A percentile compares a stretch with the other conserved stretches of the same genome.
These are phyloP conservation scores for Grosmannia serpens DNA, from an alignment of 2,329 filamentous ascomycete genomes.

Conservation along the genomic window DNA sequence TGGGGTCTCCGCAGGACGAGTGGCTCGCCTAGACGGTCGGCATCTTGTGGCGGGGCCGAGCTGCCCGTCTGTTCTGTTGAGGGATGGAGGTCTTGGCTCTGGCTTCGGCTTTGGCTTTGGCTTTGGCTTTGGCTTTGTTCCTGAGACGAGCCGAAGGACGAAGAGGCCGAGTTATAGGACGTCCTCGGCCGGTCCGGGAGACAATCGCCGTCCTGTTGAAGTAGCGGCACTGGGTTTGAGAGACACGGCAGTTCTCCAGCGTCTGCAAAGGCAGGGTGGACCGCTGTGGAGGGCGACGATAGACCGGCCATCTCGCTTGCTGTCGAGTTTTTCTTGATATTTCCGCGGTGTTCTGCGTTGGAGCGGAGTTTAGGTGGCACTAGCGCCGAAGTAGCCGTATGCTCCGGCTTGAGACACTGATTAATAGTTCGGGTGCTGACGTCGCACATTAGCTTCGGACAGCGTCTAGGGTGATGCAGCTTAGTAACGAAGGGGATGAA, in stretches of 20 bases:
- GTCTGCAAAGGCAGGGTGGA: constrained; percentile 34
- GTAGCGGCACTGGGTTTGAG: constrained; percentile 5
- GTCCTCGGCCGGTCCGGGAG: constrained; percentile 2
- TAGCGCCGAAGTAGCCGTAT: neutral
- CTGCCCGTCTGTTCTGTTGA: neutral
- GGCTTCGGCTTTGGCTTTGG: no score
- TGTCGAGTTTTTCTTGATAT: neutral
- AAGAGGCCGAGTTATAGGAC: constrained; percentile 8
- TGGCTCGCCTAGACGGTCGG: constrained; percentile 1
- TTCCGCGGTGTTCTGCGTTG: neutral
- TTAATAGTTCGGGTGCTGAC: neutral
- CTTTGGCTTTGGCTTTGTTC: no score
- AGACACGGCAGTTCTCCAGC: neutral
- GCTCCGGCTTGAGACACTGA: neutral
- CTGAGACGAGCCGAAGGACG: neutral
- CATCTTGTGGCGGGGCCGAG: neutral
- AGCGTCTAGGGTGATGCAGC: neutral
- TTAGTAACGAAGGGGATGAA: neutral
- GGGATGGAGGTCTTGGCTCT: neutral
- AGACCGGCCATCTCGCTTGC: constrained; percentile 23
- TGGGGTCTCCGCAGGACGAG: constrained; percentile 7
- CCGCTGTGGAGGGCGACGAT: constrained; percentile 33
- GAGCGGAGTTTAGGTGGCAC: constrained; percentile 6
- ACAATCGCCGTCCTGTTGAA: constrained; percentile 4
- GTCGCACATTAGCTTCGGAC: neutral